Evolutionary conservation across 148 eudicot genomes (phyloP).

Genomic region (Rhododendron simsii): DNA sequence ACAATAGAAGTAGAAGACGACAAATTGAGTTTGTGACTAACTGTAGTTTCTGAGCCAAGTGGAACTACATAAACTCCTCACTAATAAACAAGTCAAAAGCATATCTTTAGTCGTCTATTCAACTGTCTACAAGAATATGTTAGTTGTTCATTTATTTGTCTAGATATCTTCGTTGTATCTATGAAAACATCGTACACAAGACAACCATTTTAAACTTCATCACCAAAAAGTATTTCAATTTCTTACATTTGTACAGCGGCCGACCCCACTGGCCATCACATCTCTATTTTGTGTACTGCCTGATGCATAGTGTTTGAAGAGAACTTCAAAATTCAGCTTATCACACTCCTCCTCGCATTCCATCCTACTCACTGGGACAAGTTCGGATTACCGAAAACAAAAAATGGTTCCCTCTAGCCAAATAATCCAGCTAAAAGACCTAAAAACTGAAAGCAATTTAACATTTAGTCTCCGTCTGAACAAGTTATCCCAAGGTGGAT

Average conservation of each 20-base stretch:
- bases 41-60: background rate
- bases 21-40: background rate
- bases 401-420: background rate
- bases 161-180: background rate
- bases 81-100: background rate
- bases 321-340: background rate
- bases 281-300: background rate
- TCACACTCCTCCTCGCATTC: background rate
- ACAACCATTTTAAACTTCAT: background rate
- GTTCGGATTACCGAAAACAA: background rate
- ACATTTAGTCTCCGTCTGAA: background rate
- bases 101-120: background rate
- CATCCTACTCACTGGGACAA: background rate
- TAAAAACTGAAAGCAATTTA: background rate
- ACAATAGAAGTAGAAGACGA: constrained; percentile 6
- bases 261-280: background rate
- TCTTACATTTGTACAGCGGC: background rate
- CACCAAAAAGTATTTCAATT: background rate
- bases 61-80: background rate
- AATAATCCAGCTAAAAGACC: background rate
- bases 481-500: background rate
- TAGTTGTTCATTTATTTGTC: background rate
- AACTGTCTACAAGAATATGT: background rate
- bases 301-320: background rate
- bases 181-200: background rate